Conservation (phyloP, 2,329 filamentous ascomycete genomes). For the Lachnum nothofagi region DNA sequence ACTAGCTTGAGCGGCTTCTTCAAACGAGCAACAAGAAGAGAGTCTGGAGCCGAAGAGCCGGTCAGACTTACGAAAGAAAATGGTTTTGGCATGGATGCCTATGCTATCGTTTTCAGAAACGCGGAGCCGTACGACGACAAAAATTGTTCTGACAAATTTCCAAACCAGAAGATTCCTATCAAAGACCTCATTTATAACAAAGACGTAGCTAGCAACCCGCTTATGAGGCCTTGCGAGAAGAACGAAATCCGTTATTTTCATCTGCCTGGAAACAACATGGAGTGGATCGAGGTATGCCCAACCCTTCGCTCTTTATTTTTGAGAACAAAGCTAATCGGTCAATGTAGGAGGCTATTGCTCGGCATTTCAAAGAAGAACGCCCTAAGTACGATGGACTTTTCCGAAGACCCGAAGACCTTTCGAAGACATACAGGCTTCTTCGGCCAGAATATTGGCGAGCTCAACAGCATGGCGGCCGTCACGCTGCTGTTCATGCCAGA, state of each 20-base stretch:
- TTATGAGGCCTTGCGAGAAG: not conserved
- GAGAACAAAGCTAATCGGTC: not conserved
- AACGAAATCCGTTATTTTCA: conserved; percentile 9
- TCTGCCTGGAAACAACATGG: conserved; percentile 9
- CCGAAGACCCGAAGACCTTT: not conserved
- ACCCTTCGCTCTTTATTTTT: too few species aligned
- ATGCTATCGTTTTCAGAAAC: too few species aligned
- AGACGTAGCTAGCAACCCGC: too few species aligned
- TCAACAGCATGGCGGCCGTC: conserved; percentile 3
- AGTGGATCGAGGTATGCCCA: conserved; percentile 12
- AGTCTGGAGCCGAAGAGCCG: too few species aligned
- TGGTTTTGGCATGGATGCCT: too few species aligned
- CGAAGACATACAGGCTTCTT: conserved; percentile 2
- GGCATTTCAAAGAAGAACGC: conserved; percentile 6
- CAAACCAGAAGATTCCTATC: too few species aligned
- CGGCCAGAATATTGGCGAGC: conserved; percentile 9
- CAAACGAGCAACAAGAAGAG: too few species aligned
- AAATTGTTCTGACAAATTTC: too few species aligned
- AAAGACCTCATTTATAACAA: too few species aligned
- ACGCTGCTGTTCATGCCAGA: conserved; percentile 6
- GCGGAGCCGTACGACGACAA: too few species aligned
- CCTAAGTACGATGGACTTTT: conserved; percentile 6
- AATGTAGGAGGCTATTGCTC: conserved; percentile 7
- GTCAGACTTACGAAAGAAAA: too few species aligned
- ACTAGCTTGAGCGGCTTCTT: too few species aligned